Conservation (phyloP, 192 early-diverging fungal species). For the Spinellus fusiger region DNA sequence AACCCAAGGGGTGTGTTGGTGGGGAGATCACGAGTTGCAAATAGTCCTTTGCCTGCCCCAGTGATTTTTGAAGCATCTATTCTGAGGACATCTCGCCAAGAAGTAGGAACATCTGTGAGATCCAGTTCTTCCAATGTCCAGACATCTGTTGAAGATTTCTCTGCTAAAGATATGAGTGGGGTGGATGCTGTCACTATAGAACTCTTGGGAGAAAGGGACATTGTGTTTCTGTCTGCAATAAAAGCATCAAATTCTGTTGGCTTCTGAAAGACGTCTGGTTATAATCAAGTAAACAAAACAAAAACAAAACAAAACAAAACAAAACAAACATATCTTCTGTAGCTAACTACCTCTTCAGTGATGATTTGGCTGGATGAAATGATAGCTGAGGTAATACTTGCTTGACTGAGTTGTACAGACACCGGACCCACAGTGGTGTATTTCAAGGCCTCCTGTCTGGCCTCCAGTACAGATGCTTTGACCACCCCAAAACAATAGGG, state of each 20-base stretch:
- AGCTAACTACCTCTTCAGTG: no score
- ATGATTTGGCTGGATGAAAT: no score
- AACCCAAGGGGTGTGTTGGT: slow-evolving; percentile 75
- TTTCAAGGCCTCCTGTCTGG: no score
- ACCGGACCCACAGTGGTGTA: no score
- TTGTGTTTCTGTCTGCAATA: background rate
- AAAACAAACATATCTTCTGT: no score
- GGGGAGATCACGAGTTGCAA: slow-evolving; percentile 68
- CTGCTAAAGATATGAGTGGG: background rate
- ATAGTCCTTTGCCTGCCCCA: slow-evolving; percentile 69
- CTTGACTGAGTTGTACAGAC: no score
- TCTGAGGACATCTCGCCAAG: slow-evolving; percentile 57
- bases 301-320: no score
- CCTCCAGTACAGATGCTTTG: slow-evolving; percentile 16
- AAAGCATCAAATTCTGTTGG: background rate
- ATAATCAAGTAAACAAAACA: background rate
- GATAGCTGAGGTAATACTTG: no score
- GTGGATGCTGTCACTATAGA: no score
- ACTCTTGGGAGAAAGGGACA: background rate
- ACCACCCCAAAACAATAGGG: slow-evolving; percentile 73
- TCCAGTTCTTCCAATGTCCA: slow-evolving; percentile 35
- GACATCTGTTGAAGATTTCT: background rate
- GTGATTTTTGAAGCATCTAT: slow-evolving; percentile 56
- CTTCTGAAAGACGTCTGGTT: background rate
- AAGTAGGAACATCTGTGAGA: slow-evolving; percentile 46